Percentiles rank a stretch among this genome's conserved stretches.
Conservation (phyloP, 164 flowering plant species). For the Aristolochia fimbriata region DNA sequence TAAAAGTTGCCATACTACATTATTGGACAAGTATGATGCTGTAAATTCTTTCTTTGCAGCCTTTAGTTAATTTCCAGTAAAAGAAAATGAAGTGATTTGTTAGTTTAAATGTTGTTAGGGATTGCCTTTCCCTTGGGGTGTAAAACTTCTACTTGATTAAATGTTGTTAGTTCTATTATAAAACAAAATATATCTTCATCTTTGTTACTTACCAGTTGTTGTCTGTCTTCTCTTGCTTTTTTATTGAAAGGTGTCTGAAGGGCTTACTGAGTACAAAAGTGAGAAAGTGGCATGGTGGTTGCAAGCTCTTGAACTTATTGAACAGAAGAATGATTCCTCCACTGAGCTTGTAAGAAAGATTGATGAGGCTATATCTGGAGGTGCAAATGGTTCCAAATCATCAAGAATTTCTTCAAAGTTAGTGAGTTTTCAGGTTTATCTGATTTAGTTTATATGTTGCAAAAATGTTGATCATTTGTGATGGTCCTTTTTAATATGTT, state of each 20-base stretch:
- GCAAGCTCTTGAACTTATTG: slow-evolving; percentile 54
- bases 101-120: too few species aligned
- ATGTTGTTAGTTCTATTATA: too few species aligned
- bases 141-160: too few species aligned
- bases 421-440: slow-evolving; percentile 12
- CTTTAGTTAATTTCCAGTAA: too few species aligned
- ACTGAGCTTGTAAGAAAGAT: slow-evolving; percentile 53
- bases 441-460: neutral
- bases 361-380: slow-evolving; percentile 54
- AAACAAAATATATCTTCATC: too few species aligned
- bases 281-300: slow-evolving; percentile 67
- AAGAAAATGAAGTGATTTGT: too few species aligned
- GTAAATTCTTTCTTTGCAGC: too few species aligned
- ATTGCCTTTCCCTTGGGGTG: too few species aligned
- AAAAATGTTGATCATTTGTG: too few species aligned
- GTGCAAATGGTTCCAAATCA: slow-evolving; percentile 31
- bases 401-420: slow-evolving; percentile 51
- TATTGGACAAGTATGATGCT: too few species aligned
- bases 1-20: too few species aligned
- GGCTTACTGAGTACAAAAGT: slow-evolving; percentile 24
- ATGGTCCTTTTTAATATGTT: too few species aligned
- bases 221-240: slow-evolving; percentile 1
- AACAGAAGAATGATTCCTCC: slow-evolving; percentile 40
- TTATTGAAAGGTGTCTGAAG: slow-evolving; percentile 47
- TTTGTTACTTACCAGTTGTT: neutral